Base-by-base conservation (phyloP, 2,329 filamentous ascomycete genomes). In the Aspergillus jensenii region DNA sequence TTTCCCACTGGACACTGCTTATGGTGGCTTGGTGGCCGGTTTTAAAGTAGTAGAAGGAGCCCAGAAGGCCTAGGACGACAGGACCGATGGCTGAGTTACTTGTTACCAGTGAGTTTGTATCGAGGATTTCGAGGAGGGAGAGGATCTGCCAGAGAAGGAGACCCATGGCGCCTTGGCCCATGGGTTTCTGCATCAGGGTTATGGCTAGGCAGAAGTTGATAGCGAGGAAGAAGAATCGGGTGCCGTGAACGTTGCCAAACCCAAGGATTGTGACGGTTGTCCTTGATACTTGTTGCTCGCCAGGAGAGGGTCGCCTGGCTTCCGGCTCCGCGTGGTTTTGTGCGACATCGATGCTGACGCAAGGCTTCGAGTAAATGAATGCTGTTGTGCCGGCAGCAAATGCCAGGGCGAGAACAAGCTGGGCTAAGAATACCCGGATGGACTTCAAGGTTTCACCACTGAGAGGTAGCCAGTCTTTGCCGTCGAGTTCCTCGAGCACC, bases 31-130 rank as follows among this genome's bases (percentile, higher is more conserved):
- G 93, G 75, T 99, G 95, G 60, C 95, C 95, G 0, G 95, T 99
- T 72, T 96, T 97, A 85, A 99, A 99, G 80, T 88, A 99, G 79
- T 97, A 88, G 76, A 93, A 96, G 68, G 90, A 91, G 59, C 93
- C 95, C 1, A 99, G 85, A n/a, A 98, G 78, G 11, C 87, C 93
- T 25, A 98, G 84, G 62, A 96, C 82, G 40, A 95, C 80, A 19
- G 95, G 93, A 0, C 92, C 93, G 66, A 98, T 89, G 6, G 91
- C 82, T 0, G 75, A 76, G 61, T 76, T 77, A 45, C 87, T 87
- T 49, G 84, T 80, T 15, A 87, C 85, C 1, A 87, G 75, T 35
- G 77, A 77, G 65, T 87, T 87, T 3, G 83, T 84, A 70, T 87
- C 84, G 54, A 88, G 75, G 52, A 88, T 84, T 65, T 88, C 86